Conservation (phyloP, 306 rosid species). For the Trifolium repens region DNA sequence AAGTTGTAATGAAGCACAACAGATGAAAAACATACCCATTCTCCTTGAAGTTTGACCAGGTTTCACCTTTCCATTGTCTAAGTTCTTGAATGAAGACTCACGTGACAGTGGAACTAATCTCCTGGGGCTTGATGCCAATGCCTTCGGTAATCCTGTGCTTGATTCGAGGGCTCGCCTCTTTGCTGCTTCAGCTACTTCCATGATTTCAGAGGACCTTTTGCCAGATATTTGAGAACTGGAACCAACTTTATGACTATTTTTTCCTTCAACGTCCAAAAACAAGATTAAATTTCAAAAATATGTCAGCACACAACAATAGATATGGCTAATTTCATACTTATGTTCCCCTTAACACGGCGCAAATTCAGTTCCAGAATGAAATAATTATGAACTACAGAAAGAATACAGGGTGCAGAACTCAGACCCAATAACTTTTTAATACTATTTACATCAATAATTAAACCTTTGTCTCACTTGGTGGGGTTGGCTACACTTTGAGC, state of each 20-base stretch:
- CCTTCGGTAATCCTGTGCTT: slow-evolving; percentile 65
- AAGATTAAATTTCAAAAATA: slow-evolving; percentile 35
- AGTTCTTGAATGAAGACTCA: slow-evolving; percentile 68
- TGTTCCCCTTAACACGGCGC: slow-evolving; percentile 39
- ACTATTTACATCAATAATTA: not conserved
- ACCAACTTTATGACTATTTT: slow-evolving; percentile 45
- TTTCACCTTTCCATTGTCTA: slow-evolving; percentile 67
- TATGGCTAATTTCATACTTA: slow-evolving; percentile 7
- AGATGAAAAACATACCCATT: slow-evolving; percentile 41
- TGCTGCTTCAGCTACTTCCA: slow-evolving; percentile 56
- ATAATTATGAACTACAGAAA: slow-evolving; percentile 16
- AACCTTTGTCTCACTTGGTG: slow-evolving; percentile 1
- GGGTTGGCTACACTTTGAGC: not conserved
- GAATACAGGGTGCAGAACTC: slow-evolving; percentile 7
- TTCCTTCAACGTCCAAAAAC: slow-evolving; percentile 53
- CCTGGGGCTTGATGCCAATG: slow-evolving; percentile 68
- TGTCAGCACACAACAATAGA: slow-evolving; percentile 24
- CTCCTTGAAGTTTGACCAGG: slow-evolving; percentile 58
- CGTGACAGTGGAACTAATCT: slow-evolving; percentile 57
- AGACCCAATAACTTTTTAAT: slow-evolving; percentile 12
- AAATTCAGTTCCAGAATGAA: slow-evolving; percentile 38
- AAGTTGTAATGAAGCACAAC: slow-evolving; percentile 12
- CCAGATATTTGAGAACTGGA: slow-evolving; percentile 56
- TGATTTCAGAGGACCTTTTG: slow-evolving; percentile 65
- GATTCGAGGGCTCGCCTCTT: slow-evolving; percentile 77